These are phyloP conservation scores for Epithele typhae DNA, from an alignment of 768 basidiomycete genomes.

Conservation along the genomic window DNA sequence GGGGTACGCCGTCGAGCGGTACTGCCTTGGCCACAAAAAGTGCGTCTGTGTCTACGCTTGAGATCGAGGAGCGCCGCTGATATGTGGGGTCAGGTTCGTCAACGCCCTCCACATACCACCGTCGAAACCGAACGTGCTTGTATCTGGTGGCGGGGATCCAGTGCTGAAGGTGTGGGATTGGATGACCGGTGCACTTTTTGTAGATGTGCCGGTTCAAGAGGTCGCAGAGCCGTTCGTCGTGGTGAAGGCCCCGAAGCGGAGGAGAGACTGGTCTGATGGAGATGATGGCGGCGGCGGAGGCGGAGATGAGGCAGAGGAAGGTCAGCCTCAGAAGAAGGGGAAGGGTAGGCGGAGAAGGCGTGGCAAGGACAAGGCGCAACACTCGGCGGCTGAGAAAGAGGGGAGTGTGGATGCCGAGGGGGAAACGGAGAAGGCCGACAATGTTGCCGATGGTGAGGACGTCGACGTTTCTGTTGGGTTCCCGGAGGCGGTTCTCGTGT, in stretches of 20 bases:
- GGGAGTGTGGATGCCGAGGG: constrained; percentile 24
- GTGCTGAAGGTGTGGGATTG: constrained; percentile 78
- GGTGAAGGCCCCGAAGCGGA: constrained; percentile 31
- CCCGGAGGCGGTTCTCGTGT: constrained; percentile 26
- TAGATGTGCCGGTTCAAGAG: constrained; percentile 46
- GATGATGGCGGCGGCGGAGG: constrained; percentile 21
- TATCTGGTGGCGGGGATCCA: constrained; percentile 89
- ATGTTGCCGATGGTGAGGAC: constrained; percentile 9
- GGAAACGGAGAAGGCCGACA: constrained; percentile 30
- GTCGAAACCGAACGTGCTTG: constrained; percentile 42
- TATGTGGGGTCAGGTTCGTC: constrained; percentile 55
- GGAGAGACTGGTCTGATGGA: constrained; percentile 24
- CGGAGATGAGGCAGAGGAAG: constrained; percentile 17
- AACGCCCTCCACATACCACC: constrained; percentile 73
- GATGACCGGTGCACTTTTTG: constrained; percentile 53
- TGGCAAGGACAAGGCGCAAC: constrained; percentile 9
- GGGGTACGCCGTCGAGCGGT: constrained; percentile 82
- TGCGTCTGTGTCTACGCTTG: constrained; percentile 30
- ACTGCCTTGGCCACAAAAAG: constrained; percentile 83
- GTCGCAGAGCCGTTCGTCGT: constrained; percentile 34
- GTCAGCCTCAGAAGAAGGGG: constrained; percentile 12
- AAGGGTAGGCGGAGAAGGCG: constrained; percentile 16
- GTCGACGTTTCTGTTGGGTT: neutral
- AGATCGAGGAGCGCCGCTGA: neutral
- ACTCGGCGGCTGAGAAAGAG: too few relatives aligned